Evolutionary conservation across 2,329 filamentous ascomycete genomes (phyloP).

Genomic region (Alternaria hordeiaustralica): DNA sequence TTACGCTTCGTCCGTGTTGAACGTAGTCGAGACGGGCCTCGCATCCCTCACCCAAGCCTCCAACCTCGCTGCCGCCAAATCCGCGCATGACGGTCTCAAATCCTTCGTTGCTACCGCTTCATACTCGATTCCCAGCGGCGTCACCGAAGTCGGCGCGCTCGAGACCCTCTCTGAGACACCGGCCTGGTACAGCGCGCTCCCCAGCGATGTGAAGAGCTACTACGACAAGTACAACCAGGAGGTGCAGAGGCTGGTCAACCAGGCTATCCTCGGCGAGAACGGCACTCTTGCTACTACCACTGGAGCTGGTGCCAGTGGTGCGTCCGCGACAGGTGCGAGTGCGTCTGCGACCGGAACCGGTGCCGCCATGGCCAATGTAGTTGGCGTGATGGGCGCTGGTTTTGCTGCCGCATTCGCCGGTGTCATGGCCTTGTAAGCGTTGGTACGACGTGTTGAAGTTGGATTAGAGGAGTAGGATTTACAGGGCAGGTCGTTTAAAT

Average conservation of each 20-base stretch:
- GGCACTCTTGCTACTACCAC: conserved; percentile 6
- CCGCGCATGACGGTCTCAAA: conserved; percentile 25
- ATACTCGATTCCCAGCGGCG: conserved; percentile 21
- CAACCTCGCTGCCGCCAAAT: conserved; percentile 18
- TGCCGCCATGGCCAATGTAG: conserved; percentile 6
- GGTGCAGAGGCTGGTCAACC: conserved; percentile 24
- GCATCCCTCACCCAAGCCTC: conserved; percentile 20
- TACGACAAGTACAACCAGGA: conserved; percentile 27
- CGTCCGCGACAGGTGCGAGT: not conserved
- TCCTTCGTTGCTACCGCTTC: conserved; percentile 30
- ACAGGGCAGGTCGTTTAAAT: not conserved
- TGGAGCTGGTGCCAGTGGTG: conserved; percentile 1
- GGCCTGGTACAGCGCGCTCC: conserved; percentile 32
- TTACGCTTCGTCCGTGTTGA: conserved; percentile 21
- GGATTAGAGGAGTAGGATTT: not conserved
- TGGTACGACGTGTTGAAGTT: not conserved
- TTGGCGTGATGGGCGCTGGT: conserved; percentile 21
- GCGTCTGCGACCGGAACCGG: conserved; percentile 4
- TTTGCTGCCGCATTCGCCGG: conserved; percentile 29
- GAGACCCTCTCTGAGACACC: conserved; percentile 26
- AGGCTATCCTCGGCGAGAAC: conserved; percentile 16
- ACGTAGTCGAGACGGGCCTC: conserved; percentile 18
- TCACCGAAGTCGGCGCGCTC: conserved; percentile 19
- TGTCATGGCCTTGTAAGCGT: conserved; percentile 28
- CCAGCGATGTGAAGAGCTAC: conserved; percentile 32